Percentiles rank a stretch among this genome's conserved stretches.
Conservation (phyloP, 1,284 basidiomycete genomes). For the Coniophora puteana region DNA sequence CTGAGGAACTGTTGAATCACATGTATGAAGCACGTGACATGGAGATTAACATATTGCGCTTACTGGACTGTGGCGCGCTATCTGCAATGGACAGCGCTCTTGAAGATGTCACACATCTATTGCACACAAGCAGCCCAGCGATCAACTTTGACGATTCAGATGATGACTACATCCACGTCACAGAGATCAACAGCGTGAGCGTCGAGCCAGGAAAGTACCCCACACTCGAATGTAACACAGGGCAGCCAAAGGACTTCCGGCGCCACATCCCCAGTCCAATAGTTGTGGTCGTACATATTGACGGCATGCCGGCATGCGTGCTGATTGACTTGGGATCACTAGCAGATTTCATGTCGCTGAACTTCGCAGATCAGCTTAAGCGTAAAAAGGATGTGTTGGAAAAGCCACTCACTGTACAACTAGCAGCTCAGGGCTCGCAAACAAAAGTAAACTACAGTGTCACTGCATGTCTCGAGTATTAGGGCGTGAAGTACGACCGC, state of each 20-base stretch:
- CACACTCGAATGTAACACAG: constrained; percentile 16
- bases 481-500: constrained; percentile 15
- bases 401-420: constrained; percentile 10
- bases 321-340: constrained; percentile 31
- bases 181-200: no score
- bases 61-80: no score
- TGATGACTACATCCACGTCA: no score
- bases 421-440: constrained; percentile 5
- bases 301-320: constrained; percentile 21
- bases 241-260: constrained; percentile 14
- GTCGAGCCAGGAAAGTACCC: neutral
- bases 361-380: constrained; percentile 19
- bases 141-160: no score
- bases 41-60: no score
- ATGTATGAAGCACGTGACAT: no score
- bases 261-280: constrained; percentile 22
- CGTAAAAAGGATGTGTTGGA: constrained; percentile 2
- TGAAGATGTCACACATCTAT: no score
- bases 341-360: constrained; percentile 32
- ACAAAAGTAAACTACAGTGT: neutral
- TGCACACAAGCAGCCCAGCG: no score
- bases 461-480: constrained; percentile 14
- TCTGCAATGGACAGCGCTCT: no score
- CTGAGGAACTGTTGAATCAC: no score
- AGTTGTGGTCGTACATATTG: constrained; percentile 22